phyloP scores from a whole-genome alignment of 176 grass and related monocot genomes.

The Triticum aestivum region DNA sequence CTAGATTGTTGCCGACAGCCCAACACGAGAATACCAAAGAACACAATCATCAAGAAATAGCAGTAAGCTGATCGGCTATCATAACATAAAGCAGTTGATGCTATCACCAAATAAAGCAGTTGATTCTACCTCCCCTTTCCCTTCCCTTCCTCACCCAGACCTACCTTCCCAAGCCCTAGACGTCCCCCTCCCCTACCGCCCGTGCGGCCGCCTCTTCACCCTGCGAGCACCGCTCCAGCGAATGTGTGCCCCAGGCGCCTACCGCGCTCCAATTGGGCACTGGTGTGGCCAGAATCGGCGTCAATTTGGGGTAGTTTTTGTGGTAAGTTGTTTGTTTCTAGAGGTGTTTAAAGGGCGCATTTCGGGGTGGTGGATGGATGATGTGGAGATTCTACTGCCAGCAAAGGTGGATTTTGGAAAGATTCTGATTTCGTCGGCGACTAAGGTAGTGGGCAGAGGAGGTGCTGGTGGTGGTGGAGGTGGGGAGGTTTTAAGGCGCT shows the following conservation, averaged over 20 bases:
- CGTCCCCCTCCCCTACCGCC: conserved; percentile 32
- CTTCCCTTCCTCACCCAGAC: conserved; percentile 47
- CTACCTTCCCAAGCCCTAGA: conserved; percentile 51
- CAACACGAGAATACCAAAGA: neutral
- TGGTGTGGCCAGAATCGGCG: conserved; percentile 27
- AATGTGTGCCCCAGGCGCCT: neutral
- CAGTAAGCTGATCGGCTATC: neutral
- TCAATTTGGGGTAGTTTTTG: conserved; percentile 22
- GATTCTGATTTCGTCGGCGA: conserved; percentile 35
- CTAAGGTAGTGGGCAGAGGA: conserved; percentile 37
- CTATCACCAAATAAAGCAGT: too few species aligned
- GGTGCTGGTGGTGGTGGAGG: neutral
- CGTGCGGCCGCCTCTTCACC: conserved; percentile 6
- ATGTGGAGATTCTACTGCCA: conserved; percentile 66
- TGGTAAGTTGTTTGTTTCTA: neutral
- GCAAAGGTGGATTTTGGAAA: conserved; percentile 58
- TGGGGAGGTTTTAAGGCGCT: conserved; percentile 39
- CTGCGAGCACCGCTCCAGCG: conserved; percentile 1
- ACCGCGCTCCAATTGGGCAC: conserved; percentile 28
- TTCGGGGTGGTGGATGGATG: conserved; percentile 58
- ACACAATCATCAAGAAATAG: neutral
- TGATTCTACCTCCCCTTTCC: conserved; percentile 31
- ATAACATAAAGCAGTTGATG: neutral
- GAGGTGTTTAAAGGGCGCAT: neutral
- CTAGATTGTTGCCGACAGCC: neutral